Evolutionary conservation across 2,329 filamentous ascomycete genomes (phyloP), one percentile per base, ranked within the genome.

Genomic region (Corinectria fuckeliana): DNA sequence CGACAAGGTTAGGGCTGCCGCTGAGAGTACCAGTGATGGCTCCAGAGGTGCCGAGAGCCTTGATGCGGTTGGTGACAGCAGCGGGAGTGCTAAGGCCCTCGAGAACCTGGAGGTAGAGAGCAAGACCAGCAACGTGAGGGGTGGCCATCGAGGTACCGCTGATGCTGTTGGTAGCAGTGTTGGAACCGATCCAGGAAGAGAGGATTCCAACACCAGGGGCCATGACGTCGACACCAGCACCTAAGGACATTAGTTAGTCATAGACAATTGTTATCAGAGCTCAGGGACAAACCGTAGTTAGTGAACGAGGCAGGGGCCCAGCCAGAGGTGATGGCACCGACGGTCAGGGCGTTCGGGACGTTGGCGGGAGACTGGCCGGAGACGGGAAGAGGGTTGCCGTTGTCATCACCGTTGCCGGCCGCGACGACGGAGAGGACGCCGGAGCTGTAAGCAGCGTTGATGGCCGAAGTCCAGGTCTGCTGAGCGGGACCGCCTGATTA

Each of bases 381-480:
- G 1, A 81, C 80, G 59, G 82, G 74, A 4, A 64, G 66, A 38
- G 69, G 69, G 39, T 48, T 54, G 16, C 66, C 67, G 2, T 36
- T 26, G 0, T 2, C 60, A 52, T 75, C 75, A 50, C 71, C 71
- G 62, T 84, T 84, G 5, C 81, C 81, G 11, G 81, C 80, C 2
- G 81, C 80, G 8, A 80, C 79, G 38, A 77, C 76, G 3, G 80
- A 72, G 59, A 80, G 76, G 20, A 83, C 68, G 20, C 79, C 80
- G 1, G 69, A 59, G 32, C 67, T 62, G 54, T 78, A 76, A 14
- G 77, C 77, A 14, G 74, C 74, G 16, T 74, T 73, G 32, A 81
- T 78, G 1, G 80, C 80, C 11, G 69, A 62, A 64, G 80, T 81
- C 62, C 81, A 64, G 4, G 75, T 64, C 2, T 69, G 61, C 4